phyloP scores from a whole-genome alignment of 306 rosid genomes.

The Vicia faba region DNA sequence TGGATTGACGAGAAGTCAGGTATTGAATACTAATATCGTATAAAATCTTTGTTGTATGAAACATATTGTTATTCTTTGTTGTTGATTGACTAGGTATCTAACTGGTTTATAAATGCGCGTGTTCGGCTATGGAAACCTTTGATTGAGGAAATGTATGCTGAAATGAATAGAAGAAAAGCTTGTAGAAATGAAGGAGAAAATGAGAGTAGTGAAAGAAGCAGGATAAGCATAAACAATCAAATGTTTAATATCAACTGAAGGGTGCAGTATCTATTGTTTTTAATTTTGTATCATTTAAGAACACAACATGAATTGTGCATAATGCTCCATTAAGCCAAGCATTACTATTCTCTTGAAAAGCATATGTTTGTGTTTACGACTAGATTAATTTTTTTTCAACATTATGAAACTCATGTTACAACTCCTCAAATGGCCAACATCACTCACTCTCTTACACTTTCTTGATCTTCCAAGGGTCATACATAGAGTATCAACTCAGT shows the following conservation, averaged over 20 bases:
- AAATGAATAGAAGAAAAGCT: constrained; percentile 71
- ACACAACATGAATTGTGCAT: constrained; percentile 31
- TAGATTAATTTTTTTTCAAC: no score
- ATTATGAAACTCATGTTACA: no score
- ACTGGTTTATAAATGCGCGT: constrained; percentile 96
- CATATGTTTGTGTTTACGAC: constrained; percentile 24
- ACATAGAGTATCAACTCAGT: no score
- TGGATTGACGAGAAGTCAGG: constrained; percentile 95
- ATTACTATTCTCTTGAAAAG: constrained; percentile 22
- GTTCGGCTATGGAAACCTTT: constrained; percentile 95
- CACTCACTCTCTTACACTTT: no score
- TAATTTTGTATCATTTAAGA: constrained; percentile 23
- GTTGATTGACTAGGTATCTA: constrained; percentile 63
- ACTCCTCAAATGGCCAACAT: no score
- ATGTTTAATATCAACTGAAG: constrained; percentile 52
- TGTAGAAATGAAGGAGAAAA: constrained; percentile 44
- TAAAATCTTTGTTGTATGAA: not conserved
- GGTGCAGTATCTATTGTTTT: not conserved
- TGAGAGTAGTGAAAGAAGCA: constrained; percentile 45
- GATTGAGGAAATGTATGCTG: constrained; percentile 96
- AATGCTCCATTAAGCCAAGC: constrained; percentile 25
- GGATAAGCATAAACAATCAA: constrained; percentile 43
- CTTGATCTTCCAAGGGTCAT: no score
- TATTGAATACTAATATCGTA: constrained; percentile 28
- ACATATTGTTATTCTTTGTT: not conserved